Evolutionary conservation across 306 rosid genomes (phyloP).

Genomic region (Alnus rubra): DNA sequence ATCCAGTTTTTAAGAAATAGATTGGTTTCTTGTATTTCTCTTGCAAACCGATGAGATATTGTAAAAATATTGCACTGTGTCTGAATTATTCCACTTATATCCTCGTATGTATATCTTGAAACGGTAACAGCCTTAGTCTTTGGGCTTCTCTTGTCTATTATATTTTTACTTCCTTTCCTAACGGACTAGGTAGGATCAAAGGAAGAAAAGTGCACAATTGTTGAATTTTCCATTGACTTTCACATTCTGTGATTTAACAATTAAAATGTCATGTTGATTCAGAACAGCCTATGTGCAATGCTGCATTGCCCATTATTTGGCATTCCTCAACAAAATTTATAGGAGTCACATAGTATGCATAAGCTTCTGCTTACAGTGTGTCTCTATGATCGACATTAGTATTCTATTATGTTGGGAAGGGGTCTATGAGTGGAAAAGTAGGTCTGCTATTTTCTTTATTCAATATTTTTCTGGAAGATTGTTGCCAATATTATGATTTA

Average conservation of each 20-base stretch:
- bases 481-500: neutral
- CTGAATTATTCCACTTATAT: conserved; percentile 1
- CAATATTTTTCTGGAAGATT: neutral
- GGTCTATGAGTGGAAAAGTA: neutral
- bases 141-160: neutral
- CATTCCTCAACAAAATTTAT: conserved; percentile 6
- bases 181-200: neutral
- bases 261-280: neutral
- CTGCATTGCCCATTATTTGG: conserved; percentile 8
- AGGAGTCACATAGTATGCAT: conserved; percentile 6
- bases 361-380: neutral
- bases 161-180: neutral
- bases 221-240: neutral
- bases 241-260: neutral
- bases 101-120: neutral
- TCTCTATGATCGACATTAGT: neutral
- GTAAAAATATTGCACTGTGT: neutral
- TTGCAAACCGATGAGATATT: neutral
- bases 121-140: neutral
- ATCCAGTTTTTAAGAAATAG: neutral
- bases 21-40: neutral
- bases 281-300: neutral
- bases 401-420: conserved; percentile 9
- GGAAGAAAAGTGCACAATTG: neutral
- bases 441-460: neutral